phyloP scores from a whole-genome alignment of 1,284 basidiomycete genomes.

The Trametes hirsuta region DNA sequence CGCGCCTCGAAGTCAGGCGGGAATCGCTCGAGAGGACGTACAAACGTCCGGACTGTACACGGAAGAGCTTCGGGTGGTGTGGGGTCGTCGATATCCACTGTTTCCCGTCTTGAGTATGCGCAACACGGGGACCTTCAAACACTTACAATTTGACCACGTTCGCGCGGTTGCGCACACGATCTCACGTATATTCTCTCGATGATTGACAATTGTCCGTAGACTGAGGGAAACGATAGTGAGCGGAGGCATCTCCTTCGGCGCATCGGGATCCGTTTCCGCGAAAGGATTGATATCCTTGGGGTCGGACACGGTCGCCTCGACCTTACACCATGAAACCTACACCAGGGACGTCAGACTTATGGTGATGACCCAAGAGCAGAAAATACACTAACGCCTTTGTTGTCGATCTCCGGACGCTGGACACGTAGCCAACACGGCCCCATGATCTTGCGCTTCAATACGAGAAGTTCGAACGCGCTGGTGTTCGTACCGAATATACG shows the following conservation, averaged over 20 bases:
- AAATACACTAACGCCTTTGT: constrained; percentile 67
- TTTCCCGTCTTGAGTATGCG: neutral
- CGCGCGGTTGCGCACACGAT: constrained; percentile 86
- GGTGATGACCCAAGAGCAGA: constrained; percentile 3
- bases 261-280: constrained; percentile 68
- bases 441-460: constrained; percentile 97
- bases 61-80: constrained; percentile 87
- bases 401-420: constrained; percentile 70
- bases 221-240: constrained; percentile 92
- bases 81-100: constrained; percentile 87
- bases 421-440: constrained; percentile 97
- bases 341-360: neutral
- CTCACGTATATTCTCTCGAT: constrained; percentile 92
- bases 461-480: constrained; percentile 93
- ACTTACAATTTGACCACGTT: constrained; percentile 87
- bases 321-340: constrained; percentile 93
- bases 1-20: constrained; percentile 83
- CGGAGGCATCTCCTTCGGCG: constrained; percentile 86
- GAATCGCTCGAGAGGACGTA: constrained; percentile 92
- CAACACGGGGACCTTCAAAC: neutral
- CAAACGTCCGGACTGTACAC: constrained; percentile 85
- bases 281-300: constrained; percentile 91
- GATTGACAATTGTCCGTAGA: constrained; percentile 92
- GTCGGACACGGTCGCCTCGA: constrained; percentile 85
- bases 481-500: constrained; percentile 94